Conservation (phyloP, 1,284 basidiomycete species). For the Coniophora puteana region DNA sequence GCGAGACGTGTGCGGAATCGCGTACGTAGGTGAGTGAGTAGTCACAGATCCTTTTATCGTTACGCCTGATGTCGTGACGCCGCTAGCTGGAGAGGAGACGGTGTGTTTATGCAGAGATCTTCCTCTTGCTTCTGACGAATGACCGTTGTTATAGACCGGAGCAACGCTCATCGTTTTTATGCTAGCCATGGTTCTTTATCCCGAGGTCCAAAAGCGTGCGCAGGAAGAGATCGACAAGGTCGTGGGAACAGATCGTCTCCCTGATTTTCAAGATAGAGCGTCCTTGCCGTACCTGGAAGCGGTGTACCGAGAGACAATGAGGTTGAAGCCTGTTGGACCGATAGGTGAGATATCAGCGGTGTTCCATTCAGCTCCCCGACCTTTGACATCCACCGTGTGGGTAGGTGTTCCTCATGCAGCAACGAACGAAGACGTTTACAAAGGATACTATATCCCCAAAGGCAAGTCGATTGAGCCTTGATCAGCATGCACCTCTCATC, state of each 20-base stretch:
- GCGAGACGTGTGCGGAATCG: constrained; percentile 30
- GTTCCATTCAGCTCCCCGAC: not conserved
- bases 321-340: constrained; percentile 31
- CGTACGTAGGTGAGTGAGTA: constrained; percentile 24
- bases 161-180: constrained; percentile 31
- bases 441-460: constrained; percentile 23
- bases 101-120: constrained; percentile 10
- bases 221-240: constrained; percentile 40
- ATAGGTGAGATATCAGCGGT: constrained; percentile 17
- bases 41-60: not conserved
- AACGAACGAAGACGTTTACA: constrained; percentile 20
- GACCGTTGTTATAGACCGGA: constrained; percentile 20
- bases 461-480: constrained; percentile 11
- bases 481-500: not conserved
- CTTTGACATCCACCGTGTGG: constrained; percentile 2
- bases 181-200: constrained; percentile 35
- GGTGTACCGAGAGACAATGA: constrained; percentile 37
- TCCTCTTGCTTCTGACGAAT: not conserved
- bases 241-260: constrained; percentile 34
- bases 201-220: constrained; percentile 32
- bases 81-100: constrained; percentile 27
- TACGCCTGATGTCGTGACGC: constrained; percentile 10
- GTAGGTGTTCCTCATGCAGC: constrained; percentile 28
- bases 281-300: constrained; percentile 37
- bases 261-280: constrained; percentile 35